Base-by-base conservation (phyloP, 768 basidiomycete genomes). In the Neoboletus subvelutipes region DNA sequence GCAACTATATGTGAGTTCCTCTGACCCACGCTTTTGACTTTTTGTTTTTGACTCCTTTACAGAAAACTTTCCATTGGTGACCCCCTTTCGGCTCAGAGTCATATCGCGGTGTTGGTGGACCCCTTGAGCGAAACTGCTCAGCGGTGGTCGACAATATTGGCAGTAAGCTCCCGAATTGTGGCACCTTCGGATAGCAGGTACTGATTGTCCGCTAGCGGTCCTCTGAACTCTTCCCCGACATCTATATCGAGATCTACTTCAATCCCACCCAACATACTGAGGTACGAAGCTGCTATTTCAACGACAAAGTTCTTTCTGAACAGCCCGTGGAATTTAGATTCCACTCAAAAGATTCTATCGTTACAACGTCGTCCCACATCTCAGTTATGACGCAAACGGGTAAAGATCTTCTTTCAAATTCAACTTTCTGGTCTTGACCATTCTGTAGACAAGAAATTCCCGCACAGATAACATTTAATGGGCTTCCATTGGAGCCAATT, bases 321-420 rank as follows among this genome's bases (percentile, higher is more conserved):
- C 10, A 22, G 1, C 12, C 20, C 17, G 17, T 20, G 42, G 52
- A 22, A 43, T 28, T 2, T 59, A 97, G 90, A 76, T 97, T 28
- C 94, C 94, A 0, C 74, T 98, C 42, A 98, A 97, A 71, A 83
- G 88, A 18, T 98, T 98, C 77, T 98, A 97, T 70, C 87, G 90
- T 8, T 92, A 87, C 67, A 86, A 84, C 51, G 73, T 94, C 5
- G 67, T 76, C 2, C 78, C 85, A 2, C 68, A 73, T 4, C 74
- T 88, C 15, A 55, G 69, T 0, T 98, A 93, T 67, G 84, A 92
- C 58, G 74, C 81, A 18, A 70, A 81, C 39, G 90, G 92, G 92
- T 94, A 68, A 36, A 22, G 45, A 4, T 43, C 8, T 41, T 24
- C 11, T 4, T 34, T 36, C 24, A 9, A 36, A 41, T 50, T 13